Evolutionary conservation across 768 basidiomycete genomes (phyloP).

Genomic region (Termitomyces sp.): DNA sequence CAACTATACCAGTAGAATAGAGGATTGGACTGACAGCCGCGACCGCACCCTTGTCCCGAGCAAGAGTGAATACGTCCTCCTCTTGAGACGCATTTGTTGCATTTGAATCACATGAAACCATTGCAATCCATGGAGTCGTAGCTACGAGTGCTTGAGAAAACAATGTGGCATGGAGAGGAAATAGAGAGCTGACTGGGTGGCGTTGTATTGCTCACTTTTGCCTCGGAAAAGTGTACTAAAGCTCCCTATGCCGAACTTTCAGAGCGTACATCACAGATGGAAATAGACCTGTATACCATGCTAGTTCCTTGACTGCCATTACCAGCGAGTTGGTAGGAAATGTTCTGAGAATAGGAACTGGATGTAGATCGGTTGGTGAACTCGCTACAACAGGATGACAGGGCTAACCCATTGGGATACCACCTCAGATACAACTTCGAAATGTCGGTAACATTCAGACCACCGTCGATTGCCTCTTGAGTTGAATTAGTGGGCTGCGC

Average conservation of each 20-base stretch:
- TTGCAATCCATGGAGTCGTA: conserved; percentile 85
- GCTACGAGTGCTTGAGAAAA: conserved; percentile 28
- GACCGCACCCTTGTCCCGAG: conserved; percentile 70
- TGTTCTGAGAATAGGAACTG: conserved; percentile 46
- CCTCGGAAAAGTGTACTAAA: conserved; percentile 79
- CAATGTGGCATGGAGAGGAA: not conserved
- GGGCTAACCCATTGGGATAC: conserved; percentile 45
- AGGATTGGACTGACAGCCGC: conserved; percentile 52
- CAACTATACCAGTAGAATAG: not conserved
- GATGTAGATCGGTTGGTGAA: not conserved
- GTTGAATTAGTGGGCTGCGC: conserved; percentile 70
- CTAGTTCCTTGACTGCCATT: conserved; percentile 42
- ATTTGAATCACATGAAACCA: conserved; percentile 79
- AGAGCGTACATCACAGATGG: not conserved
- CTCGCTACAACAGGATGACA: not conserved
- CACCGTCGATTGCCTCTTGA: conserved; percentile 29
- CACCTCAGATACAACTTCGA: conserved; percentile 58
- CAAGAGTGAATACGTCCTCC: conserved; percentile 78
- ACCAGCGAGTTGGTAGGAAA: conserved; percentile 58
- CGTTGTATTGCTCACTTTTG: conserved; percentile 36
- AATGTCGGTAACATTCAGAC: conserved; percentile 47
- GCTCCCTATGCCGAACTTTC: conserved; percentile 51
- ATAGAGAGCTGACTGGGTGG: conserved; percentile 36
- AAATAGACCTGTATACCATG: conserved; percentile 33
- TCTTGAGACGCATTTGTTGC: conserved; percentile 55